Base-by-base conservation (phyloP, 2,329 filamentous ascomycete genomes). In the Cladosporium sp. region DNA sequence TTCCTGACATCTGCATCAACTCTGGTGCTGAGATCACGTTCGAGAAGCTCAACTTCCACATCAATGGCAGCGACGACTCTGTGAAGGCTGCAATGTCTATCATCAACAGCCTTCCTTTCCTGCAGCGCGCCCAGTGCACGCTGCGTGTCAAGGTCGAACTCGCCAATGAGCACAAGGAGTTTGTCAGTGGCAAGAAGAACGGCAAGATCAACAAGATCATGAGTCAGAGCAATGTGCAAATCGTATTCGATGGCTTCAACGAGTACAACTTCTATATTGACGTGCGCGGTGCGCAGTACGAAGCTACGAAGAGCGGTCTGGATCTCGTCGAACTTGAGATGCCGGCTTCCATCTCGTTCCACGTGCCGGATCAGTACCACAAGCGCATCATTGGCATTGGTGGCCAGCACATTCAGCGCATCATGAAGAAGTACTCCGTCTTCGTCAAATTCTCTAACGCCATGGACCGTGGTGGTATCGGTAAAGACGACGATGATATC, bases 191-290 rank as follows among this genome's bases (percentile, higher is more conserved):
- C 67, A 99, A 99, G 82, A 99, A 99, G 81, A 99, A 99, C 69
- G 94, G 94, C 75, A 99, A 99, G 79, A 99, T 99, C 76, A 99
- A 99, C 82, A 99, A 99, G 82, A 99, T 99, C 70, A 99, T 99
- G 94, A 94, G 93, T 22, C 93, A 97, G 75, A 97, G 92, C 82
- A 97, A 95, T 68, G 94, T 99, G 12, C 94, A 99, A 76, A 97
- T 99, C 70, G 93, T 99, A 63, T 99, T 99, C 66, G 94, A 99
- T 72, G 92, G 92, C 63, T 99, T 97, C 80, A 96, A 97, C 75
- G 94, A 99, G 78, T 99, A 97, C 82, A 97, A 99, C 76, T 99
- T 99, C 81, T 96, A 97, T 76, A 99, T 99, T 65, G 94, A 99
- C 71, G 93, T 99, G 58, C 92, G 94, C 72, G 92, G 90, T 47